Base-by-base conservation (phyloP, 2,329 filamentous ascomycete genomes). In the Hymenoscyphus repandus region DNA sequence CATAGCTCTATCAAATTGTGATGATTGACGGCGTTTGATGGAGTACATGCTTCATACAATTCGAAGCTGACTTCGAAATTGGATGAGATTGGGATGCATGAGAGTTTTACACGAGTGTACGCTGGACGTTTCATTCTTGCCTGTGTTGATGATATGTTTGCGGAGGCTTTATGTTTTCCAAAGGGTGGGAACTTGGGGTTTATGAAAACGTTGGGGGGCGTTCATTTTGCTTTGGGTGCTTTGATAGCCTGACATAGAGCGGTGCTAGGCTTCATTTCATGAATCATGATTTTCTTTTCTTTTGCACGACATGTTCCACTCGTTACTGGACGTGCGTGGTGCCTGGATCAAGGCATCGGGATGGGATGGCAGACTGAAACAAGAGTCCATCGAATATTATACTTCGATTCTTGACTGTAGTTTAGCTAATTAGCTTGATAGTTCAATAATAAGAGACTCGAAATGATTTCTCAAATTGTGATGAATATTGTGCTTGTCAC, bases 101-200 rank as follows among this genome's bases (percentile, higher is more conserved):
- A 39, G 45, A 39, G 20, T 22, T 48, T 33, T 20, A 44, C n/a
- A n/a, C 15, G 50, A 54, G 39, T 61, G 53, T 58, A 56, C 60
- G 57, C 60, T 58, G 58, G 60, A 50, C 57, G 60, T 61, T 58
- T 52, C 50, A 53, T 58, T 58, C 49, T 44, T 56, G 48, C 27
- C 36, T 45, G 37, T 51, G 27, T 51, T 51, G 27, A 33, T 46
- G 27, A 33, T 41, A 34, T 31, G n/a, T 34, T 22, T 46, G 34
- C 18, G 32, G 33, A 17, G 32, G 18, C 15, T 33, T 27, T 12
- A 34, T 1, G 9, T 33, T 34, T 33, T 38, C 15, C 15, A 42
- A 9, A 6, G 27, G 32, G 36, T n/a, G n/a, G n/a, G 22, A 41
- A 48, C 12, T 27, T 27, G 7, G 30, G 36, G 40, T 45, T 18